A percentile compares a stretch with the other conserved stretches of the same genome.
Conservation (phyloP, 2,329 filamentous ascomycete genomes). For the Coleophoma eucalyptorum region DNA sequence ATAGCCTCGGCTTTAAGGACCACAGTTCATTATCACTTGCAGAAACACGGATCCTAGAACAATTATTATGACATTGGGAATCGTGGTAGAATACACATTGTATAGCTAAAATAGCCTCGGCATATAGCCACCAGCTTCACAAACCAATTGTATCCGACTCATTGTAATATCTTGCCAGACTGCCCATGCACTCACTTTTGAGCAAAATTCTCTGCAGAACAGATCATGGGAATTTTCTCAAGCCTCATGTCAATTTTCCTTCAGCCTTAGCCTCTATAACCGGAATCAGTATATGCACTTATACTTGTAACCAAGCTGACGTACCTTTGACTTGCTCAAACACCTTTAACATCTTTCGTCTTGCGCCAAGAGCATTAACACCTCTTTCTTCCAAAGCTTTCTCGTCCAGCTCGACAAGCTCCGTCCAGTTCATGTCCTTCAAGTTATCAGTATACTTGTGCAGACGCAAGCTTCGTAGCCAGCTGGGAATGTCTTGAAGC, state of each 20-base stretch:
- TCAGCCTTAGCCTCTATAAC: conserved; percentile 65
- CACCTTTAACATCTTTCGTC: conserved; percentile 98
- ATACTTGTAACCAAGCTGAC: conserved; percentile 11
- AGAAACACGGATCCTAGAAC: too few relatives aligned
- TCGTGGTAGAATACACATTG: too few relatives aligned
- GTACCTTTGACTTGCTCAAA: conserved; percentile 90
- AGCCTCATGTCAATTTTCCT: conserved; percentile 56
- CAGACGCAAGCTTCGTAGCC: conserved; percentile 88
- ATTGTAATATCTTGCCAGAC: too few relatives aligned
- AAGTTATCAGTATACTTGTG: conserved; percentile 99
- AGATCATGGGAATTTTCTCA: too few relatives aligned
- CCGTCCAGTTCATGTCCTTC: conserved; percentile 96
- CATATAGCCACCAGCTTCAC: too few relatives aligned
- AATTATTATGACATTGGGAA: too few relatives aligned
- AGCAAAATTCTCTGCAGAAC: too few relatives aligned
- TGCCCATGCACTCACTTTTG: too few relatives aligned
- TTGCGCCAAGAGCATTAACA: conserved; percentile 89
- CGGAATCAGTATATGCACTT: conserved; percentile 22
- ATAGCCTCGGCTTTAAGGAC: too few relatives aligned
- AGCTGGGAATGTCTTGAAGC: conserved; percentile 91
- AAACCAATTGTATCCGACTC: too few relatives aligned
- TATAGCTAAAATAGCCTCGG: too few relatives aligned
- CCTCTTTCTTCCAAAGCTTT: conserved; percentile 88
- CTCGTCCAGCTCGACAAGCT: conserved; percentile 87
- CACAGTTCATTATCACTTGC: too few relatives aligned